Percentiles rank a stretch among this genome's conserved stretches.
Evolutionary conservation across 371 early-diverging fungal species (phyloP).

Genomic region (Gilbertella persicaria): DNA sequence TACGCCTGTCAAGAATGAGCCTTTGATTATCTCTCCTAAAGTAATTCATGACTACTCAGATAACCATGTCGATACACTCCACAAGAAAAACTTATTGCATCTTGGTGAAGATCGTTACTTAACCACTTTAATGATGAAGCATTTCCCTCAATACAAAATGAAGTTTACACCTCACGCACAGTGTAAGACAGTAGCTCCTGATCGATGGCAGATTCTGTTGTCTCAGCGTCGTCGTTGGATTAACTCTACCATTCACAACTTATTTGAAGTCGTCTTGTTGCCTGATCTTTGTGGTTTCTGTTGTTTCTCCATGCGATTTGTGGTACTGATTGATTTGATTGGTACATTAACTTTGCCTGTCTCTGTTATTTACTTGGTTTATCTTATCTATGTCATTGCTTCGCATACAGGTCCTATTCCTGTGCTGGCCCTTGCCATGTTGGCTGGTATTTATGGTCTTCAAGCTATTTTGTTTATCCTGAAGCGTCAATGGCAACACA

Average conservation of each 20-base stretch:
- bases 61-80: constrained; percentile 94
- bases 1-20: constrained; percentile 79
- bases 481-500: constrained; percentile 91
- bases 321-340: constrained; percentile 89
- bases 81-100: constrained; percentile 86
- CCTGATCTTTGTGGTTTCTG: constrained; percentile 94
- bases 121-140: constrained; percentile 97
- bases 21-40: constrained; percentile 89
- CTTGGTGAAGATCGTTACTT: constrained; percentile 87
- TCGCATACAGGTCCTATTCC: constrained; percentile 55
- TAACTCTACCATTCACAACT: constrained; percentile 97
- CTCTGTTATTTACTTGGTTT: constrained; percentile 83
- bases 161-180: constrained; percentile 96
- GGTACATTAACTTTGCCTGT: constrained; percentile 95
- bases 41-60: constrained; percentile 96
- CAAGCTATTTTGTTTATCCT: constrained; percentile 87
- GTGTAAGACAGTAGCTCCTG: constrained; percentile 98
- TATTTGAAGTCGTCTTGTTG: constrained; percentile 87
- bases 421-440: constrained; percentile 58
- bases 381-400: constrained; percentile 69
- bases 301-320: constrained; percentile 96
- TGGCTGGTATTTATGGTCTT: constrained; percentile 78
- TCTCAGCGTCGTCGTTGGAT: constrained; percentile 95
- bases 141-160: constrained; percentile 97
- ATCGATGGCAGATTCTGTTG: constrained; percentile 89